Conservation (phyloP, 2,329 filamentous ascomycete genomes). For the Colletotrichum navitas region DNA sequence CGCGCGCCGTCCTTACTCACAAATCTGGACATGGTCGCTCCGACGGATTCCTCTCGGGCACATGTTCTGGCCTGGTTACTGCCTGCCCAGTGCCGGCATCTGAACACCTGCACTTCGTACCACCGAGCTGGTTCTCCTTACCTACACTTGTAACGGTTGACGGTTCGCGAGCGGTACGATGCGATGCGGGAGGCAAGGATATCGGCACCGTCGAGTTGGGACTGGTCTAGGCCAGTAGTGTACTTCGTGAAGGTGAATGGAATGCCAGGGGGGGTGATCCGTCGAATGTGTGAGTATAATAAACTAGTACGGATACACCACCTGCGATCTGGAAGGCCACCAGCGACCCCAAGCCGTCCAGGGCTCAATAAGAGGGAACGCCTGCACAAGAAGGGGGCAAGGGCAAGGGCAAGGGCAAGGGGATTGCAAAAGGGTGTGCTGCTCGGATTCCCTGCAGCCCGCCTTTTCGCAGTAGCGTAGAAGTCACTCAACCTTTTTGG, state of each 20-base stretch:
- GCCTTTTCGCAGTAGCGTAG: not conserved
- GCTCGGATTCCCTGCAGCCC: constrained; percentile 1
- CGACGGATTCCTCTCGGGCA: not conserved
- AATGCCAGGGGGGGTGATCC: not conserved
- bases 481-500: not conserved
- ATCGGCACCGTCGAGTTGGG: constrained; percentile 34
- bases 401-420: constrained; percentile 16
- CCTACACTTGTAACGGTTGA: constrained; percentile 36
- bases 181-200: constrained; percentile 42
- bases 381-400: constrained; percentile 2
- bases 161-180: constrained; percentile 36
- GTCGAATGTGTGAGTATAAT: not conserved
- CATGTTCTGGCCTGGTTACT: constrained; percentile 7
- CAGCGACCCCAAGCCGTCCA: not conserved
- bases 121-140: constrained; percentile 17
- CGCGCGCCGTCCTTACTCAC: not conserved
- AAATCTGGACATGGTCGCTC: not conserved
- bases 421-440: constrained; percentile 18
- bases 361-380: constrained; percentile 8
- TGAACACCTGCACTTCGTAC: constrained; percentile 6
- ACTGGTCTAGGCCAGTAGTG: not conserved
- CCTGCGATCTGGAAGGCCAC: constrained; percentile 14
- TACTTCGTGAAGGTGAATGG: not conserved
- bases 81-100: not conserved
- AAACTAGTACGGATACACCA: not conserved